Evolutionary conservation across 2,329 filamentous ascomycete genomes (phyloP).

Genomic region (Colletotrichum cuscutae): DNA sequence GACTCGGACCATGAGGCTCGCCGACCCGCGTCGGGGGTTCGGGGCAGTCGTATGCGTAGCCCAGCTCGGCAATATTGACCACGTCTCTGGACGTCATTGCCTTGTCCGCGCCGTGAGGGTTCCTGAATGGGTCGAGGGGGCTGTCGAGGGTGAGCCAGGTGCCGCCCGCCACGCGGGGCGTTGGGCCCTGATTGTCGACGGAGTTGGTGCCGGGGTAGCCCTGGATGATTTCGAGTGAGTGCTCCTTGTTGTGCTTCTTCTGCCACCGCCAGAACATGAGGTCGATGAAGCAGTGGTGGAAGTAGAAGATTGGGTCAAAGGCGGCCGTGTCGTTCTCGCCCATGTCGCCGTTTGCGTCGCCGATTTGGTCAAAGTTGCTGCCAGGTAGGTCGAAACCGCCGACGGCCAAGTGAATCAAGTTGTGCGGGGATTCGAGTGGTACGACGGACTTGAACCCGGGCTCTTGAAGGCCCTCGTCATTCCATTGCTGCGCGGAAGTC

Average conservation of each 20-base stretch:
- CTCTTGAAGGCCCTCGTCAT: constrained; percentile 30
- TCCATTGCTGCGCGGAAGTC: constrained; percentile 38
- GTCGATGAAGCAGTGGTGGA: constrained; percentile 46
- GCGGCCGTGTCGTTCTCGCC: constrained; percentile 48
- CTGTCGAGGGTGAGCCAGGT: constrained; percentile 22
- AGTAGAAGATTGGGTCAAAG: constrained; percentile 47
- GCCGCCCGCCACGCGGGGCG: constrained; percentile 21
- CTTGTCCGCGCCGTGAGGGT: not conserved
- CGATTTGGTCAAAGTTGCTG: constrained; percentile 4
- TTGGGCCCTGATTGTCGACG: constrained; percentile 30
- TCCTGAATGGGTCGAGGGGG: constrained; percentile 24
- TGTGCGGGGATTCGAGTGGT: constrained; percentile 41
- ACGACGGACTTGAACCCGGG: constrained; percentile 8
- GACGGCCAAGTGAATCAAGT: constrained; percentile 42
- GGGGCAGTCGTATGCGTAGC: constrained; percentile 32
- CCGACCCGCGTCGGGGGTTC: not conserved
- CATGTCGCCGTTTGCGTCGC: constrained; percentile 46
- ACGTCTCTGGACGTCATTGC: constrained; percentile 5
- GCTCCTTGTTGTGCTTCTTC: constrained; percentile 24
- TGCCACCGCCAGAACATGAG: constrained; percentile 45
- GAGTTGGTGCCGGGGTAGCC: constrained; percentile 32
- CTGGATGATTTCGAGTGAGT: constrained; percentile 9
- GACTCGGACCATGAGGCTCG: not conserved
- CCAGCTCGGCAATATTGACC: constrained; percentile 24
- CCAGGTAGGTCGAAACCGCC: constrained; percentile 38